Base-by-base conservation (phyloP, 148 eudicot genomes). In the Suaeda aralocaspica region DNA sequence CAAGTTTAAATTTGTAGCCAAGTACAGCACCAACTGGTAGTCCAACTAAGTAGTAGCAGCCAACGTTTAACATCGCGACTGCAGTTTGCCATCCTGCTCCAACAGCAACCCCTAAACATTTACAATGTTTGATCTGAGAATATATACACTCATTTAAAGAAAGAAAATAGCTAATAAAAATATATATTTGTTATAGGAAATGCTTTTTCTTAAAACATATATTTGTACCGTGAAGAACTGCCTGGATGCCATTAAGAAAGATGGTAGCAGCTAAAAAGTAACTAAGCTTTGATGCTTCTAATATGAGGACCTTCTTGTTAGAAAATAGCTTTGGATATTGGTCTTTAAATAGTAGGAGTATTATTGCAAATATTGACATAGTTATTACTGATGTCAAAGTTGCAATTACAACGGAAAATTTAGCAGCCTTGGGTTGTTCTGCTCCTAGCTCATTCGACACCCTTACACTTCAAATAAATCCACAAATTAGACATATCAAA, bases 401-500 rank as follows among this genome's bases (percentile, higher is more conserved):
- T 11, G 80, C 77, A 9, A 82, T 73, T 52, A 73, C 46, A 8
- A 75, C 77, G 21, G 82, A 39, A 63, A 79, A 68, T 57, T 84
- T 86, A 65, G 90, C 90, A 46, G 80, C 84, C 78, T 79, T 79
- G 24, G 89, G 84, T 59, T 57, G 59, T 48, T 83, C 80, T 36
- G 89, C 89, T 74, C 92, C 92, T 6, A 88, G 87, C 72, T 88
- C 89, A 28, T 85, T 88, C 0, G 88, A 84, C 29, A 88, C 86
- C 33, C 92, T 81, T 31, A 88, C 87, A 48, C 92, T 88, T 81
- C 76, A 72, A 58, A 45, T 49, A 16, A 49, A 16, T n/a, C 53
- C 53, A 26, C 45, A 39, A 44, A 34, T 6, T n/a, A 25, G 19
- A n/a, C n/a, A 6, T 29, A 24, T 36, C 26, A 0, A 48, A 19